Evolutionary conservation across 345 rosid species (phyloP), one percentile per base, ranked within the genome.

Genomic region (Carallia brachiata): DNA sequence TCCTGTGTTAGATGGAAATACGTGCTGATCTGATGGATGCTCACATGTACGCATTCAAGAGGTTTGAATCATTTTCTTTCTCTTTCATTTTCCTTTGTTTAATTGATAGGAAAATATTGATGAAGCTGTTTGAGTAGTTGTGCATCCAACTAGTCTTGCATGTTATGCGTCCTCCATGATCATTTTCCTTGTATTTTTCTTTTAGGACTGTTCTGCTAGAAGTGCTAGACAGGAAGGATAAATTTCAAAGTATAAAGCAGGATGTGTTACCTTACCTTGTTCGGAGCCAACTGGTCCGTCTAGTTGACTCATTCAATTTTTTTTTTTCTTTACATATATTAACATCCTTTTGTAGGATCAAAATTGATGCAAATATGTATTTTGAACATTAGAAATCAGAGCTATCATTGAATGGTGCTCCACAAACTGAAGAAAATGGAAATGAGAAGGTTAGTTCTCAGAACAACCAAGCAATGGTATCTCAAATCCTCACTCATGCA

Each of bases 221-320:
- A 80, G 88, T 90, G 72, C 70, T 95, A 74, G 82, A 76, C 71
- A 85, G 76, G 64, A 95, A 90, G 82, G 90, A 84, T 75, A 77
- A 75, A 70, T 91, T 88, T 63, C 92, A 80, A 71, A 88, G 97
- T 86, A 74, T 95, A 76, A 86, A 87, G 75, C 87, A 87, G 70
- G 97, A 95, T 78, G 83, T 95, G n/a, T 77, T 95, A 74, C 99
- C 99, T 39, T 91, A 87, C 88, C 97, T 91, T 75, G 97, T 95
- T 66, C 84, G 87, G 70, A 91, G 86, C 52, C 99, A 95, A 87
- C 83, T 91, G 97, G 99, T 95, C 78, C 82, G 99, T 85, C 71
- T 75, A 44, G 71, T 36, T 36, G 65, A 65, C 23, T 52, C 72
- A 72, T 56, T 75, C 52, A 23, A 23, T 23, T 23, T 23, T 23